Conservation (phyloP, 495 filamentous ascomycete species). For the Niebla homalea region DNA sequence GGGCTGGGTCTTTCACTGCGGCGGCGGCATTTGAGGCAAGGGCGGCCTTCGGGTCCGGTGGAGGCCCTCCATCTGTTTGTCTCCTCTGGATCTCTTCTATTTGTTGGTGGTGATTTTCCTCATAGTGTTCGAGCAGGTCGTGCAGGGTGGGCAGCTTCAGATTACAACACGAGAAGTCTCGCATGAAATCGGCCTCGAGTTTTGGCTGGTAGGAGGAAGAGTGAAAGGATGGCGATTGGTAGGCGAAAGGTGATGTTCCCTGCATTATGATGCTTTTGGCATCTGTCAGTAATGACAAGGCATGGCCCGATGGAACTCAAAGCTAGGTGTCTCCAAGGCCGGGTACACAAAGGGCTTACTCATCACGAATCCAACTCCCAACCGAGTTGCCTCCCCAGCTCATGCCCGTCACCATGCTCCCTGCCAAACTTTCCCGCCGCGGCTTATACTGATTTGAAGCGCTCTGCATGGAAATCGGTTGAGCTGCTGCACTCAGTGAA, state of each 20-base stretch:
- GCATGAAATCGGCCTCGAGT: slow-evolving; percentile 93
- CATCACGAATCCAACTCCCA: slow-evolving; percentile 92
- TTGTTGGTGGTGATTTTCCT: slow-evolving; percentile 57
- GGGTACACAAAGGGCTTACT: slow-evolving; percentile 56
- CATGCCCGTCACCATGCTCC: slow-evolving; percentile 85
- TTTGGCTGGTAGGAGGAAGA: slow-evolving; percentile 97
- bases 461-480: slow-evolving; percentile 66
- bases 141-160: slow-evolving; percentile 77
- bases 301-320: too few relatives aligned
- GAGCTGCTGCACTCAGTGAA: slow-evolving; percentile 51
- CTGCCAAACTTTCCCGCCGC: slow-evolving; percentile 72
- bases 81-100: slow-evolving; percentile 49
- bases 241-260: slow-evolving; percentile 81
- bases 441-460: slow-evolving; percentile 59
- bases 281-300: slow-evolving; percentile 23
- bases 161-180: slow-evolving; percentile 88
- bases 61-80: slow-evolving; percentile 33
- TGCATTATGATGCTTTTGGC: slow-evolving; percentile 77
- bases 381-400: slow-evolving; percentile 96
- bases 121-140: slow-evolving; percentile 91
- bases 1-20: slow-evolving; percentile 30
- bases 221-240: slow-evolving; percentile 89
- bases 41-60: slow-evolving; percentile 40
- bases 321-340: not conserved
- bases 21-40: slow-evolving; percentile 38